Base-by-base conservation (phyloP, 139 green algal genomes). In the Picochlorum sp. region DNA sequence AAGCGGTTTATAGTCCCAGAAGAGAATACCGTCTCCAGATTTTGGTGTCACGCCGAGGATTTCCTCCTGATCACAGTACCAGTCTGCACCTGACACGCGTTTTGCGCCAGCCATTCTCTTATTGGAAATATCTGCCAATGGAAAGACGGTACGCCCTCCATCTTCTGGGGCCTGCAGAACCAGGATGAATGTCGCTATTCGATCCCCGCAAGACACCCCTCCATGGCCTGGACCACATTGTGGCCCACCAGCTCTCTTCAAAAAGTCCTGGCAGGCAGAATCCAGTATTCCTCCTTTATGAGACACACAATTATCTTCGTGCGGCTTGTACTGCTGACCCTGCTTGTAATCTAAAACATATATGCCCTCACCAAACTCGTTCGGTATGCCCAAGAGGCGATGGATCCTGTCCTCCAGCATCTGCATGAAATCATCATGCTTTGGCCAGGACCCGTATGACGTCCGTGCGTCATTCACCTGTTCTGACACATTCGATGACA, bases 271-370 rank as follows among this genome's bases (percentile, higher is more conserved):
- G 62, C 68, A 73, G 11, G 50, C 51, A 14, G 45, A 10, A 4
- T 9, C 14, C 0, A 59, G 23, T 3, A 38, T 32, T 37, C 5
- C n/a, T 21, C 26, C 26, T 15, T 30, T 32, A 18, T 9, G 13
- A 18, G 20, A n/a, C 15, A 16, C 23, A 14, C 51, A 59, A 59
- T 59, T 30, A 59, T 59, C 51, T 37, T 30, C 13, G n/a, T 56
- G 62, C 62, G 59, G 23, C 23, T 69, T 65, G 49, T 80, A 80
- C 34, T 80, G 50, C 30, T 80, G 68, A 15, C 45, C 58, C 8
- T 54, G n/a, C 20, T 72, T 51, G 61, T 80, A 80, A 34, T 62
- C 67, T 23, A 80, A 68, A 20, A 80, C 72, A 49, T 80, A 71
- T 20, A 80, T 23, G 3, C 32, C 49, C 37, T 80, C 74, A 2